Conservation (phyloP, 2,329 filamentous ascomycete genomes). For the Nothophoma quercina region DNA sequence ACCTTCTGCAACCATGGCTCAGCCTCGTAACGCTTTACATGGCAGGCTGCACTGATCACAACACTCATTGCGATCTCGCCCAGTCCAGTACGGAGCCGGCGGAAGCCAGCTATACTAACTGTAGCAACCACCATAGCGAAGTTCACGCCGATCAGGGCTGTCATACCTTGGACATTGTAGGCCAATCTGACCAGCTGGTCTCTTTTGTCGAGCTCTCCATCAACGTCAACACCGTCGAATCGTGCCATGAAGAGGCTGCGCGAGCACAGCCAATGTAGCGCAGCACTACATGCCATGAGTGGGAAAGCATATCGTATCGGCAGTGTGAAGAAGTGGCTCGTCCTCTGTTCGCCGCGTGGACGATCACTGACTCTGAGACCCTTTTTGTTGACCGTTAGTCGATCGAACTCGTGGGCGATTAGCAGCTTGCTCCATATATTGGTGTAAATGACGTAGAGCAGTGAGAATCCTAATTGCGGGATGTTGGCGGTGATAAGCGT, state of each 20-base stretch:
- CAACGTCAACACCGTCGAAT: conserved; percentile 26
- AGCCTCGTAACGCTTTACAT: conserved; percentile 18
- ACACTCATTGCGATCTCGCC: conserved; percentile 74
- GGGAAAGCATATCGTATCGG: conserved; percentile 50
- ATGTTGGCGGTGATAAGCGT: conserved; percentile 53
- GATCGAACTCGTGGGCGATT: conserved; percentile 56
- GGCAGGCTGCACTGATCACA: conserved; percentile 35
- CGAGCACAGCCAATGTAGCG: conserved; percentile 55
- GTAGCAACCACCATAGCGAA: conserved; percentile 20
- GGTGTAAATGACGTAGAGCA: conserved; percentile 57
- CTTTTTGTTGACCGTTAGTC: conserved; percentile 46
- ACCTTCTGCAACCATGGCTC: conserved; percentile 22
- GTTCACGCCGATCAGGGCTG: conserved; percentile 22
- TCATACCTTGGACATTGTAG: conserved; percentile 28
- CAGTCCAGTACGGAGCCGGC: conserved; percentile 74
- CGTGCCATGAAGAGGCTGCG: conserved; percentile 52
- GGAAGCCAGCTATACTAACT: conserved; percentile 62
- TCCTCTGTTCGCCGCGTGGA: conserved; percentile 47
- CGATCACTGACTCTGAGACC: conserved; percentile 46
- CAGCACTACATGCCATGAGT: conserved; percentile 42
- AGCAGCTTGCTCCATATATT: conserved; percentile 47
- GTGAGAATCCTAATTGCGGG: conserved; percentile 56
- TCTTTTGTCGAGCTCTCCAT: conserved; percentile 3
- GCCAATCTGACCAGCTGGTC: conserved; percentile 26
- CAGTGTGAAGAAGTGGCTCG: conserved; percentile 51